phyloP scores from a whole-genome alignment of 2,329 filamentous ascomycete genomes.

The Calonectria crousiana region DNA sequence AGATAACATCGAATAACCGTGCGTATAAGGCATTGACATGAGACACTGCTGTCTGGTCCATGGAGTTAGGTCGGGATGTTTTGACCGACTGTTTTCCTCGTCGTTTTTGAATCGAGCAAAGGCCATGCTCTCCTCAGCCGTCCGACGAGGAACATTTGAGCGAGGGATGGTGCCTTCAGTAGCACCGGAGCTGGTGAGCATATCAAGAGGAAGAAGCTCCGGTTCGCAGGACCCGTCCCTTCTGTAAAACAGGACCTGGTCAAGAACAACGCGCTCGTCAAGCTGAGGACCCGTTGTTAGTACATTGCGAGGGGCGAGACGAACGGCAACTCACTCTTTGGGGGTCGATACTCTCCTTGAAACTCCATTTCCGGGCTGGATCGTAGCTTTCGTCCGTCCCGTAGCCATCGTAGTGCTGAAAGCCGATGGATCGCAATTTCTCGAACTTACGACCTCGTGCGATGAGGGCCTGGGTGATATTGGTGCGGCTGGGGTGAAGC shows the following conservation, averaged over 20 bases:
- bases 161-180: neutral
- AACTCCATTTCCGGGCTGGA: neutral
- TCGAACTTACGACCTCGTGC: slow-evolving; percentile 9
- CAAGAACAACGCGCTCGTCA: slow-evolving; percentile 1
- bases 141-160: neutral
- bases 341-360: neutral
- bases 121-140: neutral
- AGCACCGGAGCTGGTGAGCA: neutral
- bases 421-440: neutral
- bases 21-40: slow-evolving; percentile 8
- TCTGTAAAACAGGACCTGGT: neutral
- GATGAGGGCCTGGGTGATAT: neutral
- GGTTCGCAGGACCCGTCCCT: neutral
- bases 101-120: neutral
- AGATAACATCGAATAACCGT: slow-evolving; percentile 11
- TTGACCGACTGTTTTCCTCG: neutral
- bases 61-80: neutral
- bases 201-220: neutral
- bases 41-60: slow-evolving; percentile 25
- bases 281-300: neutral
- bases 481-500: neutral
- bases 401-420: neutral
- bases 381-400: neutral
- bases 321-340: neutral
- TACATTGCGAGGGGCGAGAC: neutral